Evolutionary conservation across 2,329 filamentous ascomycete genomes (phyloP).

Genomic region (Claviceps purpurea): DNA sequence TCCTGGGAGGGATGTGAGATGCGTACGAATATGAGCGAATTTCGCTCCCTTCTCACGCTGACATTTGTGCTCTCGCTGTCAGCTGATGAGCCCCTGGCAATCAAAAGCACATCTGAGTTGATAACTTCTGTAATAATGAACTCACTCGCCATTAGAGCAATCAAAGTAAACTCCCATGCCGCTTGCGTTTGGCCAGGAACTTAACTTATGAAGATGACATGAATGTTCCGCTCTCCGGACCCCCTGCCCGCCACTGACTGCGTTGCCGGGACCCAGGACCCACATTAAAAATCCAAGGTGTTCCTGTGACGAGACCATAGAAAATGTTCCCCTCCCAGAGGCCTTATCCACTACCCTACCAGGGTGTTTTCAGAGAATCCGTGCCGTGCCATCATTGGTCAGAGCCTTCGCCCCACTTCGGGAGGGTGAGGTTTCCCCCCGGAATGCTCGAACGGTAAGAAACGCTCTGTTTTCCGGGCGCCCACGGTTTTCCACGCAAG

Average conservation of each 20-base stretch:
- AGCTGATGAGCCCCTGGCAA: not conserved
- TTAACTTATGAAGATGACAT: not conserved
- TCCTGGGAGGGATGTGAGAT: not conserved
- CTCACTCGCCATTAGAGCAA: too few species aligned
- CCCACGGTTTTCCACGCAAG: too few species aligned
- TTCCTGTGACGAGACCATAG: conserved; percentile 4
- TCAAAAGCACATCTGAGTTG: not conserved
- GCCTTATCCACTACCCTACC: too few species aligned
- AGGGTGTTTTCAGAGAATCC: too few species aligned
- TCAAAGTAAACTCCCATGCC: not conserved
- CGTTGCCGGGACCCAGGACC: not conserved
- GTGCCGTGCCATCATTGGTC: too few species aligned
- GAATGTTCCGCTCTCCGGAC: not conserved
- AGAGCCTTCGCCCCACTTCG: too few species aligned
- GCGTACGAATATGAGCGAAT: not conserved
- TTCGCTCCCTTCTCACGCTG: not conserved
- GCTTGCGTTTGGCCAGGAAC: not conserved
- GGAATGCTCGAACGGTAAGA: too few species aligned
- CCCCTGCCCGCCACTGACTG: not conserved
- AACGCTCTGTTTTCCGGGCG: too few species aligned
- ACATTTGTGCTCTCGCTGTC: not conserved
- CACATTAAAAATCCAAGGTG: not conserved
- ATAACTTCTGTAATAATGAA: too few species aligned
- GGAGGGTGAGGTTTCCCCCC: too few species aligned
- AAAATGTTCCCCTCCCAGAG: too few species aligned